Percentiles rank a stretch among this genome's conserved stretches.
These are phyloP conservation scores for Citropsis articulata DNA, from an alignment of 345 rosid species.

Conservation along the genomic window DNA sequence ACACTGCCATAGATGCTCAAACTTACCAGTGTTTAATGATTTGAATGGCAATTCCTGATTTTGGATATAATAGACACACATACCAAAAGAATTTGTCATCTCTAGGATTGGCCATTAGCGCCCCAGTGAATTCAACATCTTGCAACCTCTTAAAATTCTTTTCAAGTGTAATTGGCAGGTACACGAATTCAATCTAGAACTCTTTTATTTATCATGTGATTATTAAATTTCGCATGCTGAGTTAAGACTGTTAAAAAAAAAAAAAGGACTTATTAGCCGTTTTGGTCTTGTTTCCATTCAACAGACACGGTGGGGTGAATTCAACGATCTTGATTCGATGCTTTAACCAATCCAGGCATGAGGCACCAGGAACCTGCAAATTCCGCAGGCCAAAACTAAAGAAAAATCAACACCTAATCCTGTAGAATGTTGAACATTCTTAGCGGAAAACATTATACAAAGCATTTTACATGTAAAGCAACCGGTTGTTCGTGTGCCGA, in stretches of 20 bases:
- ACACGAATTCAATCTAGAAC: background rate
- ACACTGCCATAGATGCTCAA: too few species aligned
- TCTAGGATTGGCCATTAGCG: too few species aligned
- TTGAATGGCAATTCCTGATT: too few species aligned
- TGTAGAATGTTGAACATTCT: background rate
- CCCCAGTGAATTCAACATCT: background rate
- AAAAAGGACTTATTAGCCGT: background rate
- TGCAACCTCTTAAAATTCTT: background rate
- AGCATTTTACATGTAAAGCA: background rate
- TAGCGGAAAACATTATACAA: background rate
- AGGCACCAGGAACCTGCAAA: background rate
- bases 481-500: background rate
- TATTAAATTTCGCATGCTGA: background rate
- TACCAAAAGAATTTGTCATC: too few species aligned
- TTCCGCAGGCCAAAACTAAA: background rate
- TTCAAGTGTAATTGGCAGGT: background rate
- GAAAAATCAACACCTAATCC: conserved; percentile 4
- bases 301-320: background rate
- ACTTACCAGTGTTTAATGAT: too few species aligned
- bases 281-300: background rate
- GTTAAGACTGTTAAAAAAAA: too few species aligned
- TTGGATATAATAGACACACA: too few species aligned
- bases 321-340: background rate
- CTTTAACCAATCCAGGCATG: background rate
- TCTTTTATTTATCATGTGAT: background rate